Base-by-base conservation (phyloP, 768 basidiomycete species). In the Phylloporus rhodoxanthus region DNA sequence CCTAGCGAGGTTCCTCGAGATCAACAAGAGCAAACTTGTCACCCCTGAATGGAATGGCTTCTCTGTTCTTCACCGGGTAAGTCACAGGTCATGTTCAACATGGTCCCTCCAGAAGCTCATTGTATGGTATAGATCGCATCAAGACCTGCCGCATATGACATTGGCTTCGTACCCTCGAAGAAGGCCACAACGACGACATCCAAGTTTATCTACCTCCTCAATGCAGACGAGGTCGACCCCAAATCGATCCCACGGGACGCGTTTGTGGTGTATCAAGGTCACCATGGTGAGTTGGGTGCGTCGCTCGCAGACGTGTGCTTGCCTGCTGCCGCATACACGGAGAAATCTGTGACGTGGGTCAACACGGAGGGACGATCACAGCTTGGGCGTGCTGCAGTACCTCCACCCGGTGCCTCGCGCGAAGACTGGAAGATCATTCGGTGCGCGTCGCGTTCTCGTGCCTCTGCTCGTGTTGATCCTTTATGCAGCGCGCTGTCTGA, bases 341-440 rank as follows among this genome's bases (percentile, higher is more conserved):
- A 98, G 73, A 87, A 87, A 60, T 75, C 80, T 8, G 76, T 78
- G 42, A 97, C 93, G 1, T 98, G 94, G 92, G 81, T 99, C 48
- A 99, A 99, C 73, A 93, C 93, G 0, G 96, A 99, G 67, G 96
- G 96, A 30, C 80, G 95, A 23, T 73, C 87, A 17, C 96, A 99
- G 70, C 71, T 94, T 11, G 91, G 91, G 19, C 78, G 96, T 39
- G 83, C 89, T 1, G 95, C 95, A 8, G 94, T 99, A 2, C 80
- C 86, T 3, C 87, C 93, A 20, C 96, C 96, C n/a, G 96, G 94
- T 37, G 90, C 92, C 1, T 81, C 91, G 3, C 74, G 96, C 34
- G 96, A 99, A 68, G 96, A 98, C 61, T 97, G 93, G 93, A 95
- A 96, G 75, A 87, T 97, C 61, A 78, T 97, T 56, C 85, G 91